These are phyloP conservation scores for Epichloe uncinata DNA, from an alignment of 2,329 filamentous ascomycete genomes.

Conservation along the genomic window DNA sequence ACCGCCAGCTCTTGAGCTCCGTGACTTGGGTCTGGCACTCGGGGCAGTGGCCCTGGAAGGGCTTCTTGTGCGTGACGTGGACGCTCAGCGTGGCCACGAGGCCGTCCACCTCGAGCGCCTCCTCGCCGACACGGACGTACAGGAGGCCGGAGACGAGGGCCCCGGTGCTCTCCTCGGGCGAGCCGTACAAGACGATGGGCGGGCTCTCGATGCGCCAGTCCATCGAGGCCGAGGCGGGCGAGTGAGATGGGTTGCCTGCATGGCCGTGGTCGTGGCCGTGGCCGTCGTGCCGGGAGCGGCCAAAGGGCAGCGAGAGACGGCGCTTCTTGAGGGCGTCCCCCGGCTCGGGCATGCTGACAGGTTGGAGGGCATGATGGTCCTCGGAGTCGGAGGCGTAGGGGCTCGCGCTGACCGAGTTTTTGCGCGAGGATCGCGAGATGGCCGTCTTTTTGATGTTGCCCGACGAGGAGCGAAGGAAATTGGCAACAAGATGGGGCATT, in stretches of 20 bases:
- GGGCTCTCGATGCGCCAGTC: constrained; percentile 67
- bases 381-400: constrained; percentile 24
- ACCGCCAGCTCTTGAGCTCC: constrained; percentile 66
- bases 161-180: constrained; percentile 61
- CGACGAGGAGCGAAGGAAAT: constrained; percentile 43
- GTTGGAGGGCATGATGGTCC: constrained; percentile 12
- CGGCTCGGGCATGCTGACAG: constrained; percentile 26
- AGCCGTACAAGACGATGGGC: constrained; percentile 72
- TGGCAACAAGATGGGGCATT: constrained; percentile 46
- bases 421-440: constrained; percentile 17
- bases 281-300: constrained; percentile 8
- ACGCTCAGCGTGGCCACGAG: constrained; percentile 62
- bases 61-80: constrained; percentile 64
- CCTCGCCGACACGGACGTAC: constrained; percentile 57
- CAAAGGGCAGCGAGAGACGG: constrained; percentile 27
- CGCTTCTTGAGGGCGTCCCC: constrained; percentile 27
- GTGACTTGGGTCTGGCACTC: constrained; percentile 61
- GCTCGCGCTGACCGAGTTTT: constrained; percentile 18
- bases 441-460: constrained; percentile 36
- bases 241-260: constrained; percentile 12
- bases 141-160: constrained; percentile 78
- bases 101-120: constrained; percentile 51
- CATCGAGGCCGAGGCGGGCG: constrained; percentile 24
- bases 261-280: constrained; percentile 16
- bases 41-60: constrained; percentile 64